Evolutionary conservation across 208 protist genomes (phyloP).

Genomic region (Crithidia brevicula): DNA sequence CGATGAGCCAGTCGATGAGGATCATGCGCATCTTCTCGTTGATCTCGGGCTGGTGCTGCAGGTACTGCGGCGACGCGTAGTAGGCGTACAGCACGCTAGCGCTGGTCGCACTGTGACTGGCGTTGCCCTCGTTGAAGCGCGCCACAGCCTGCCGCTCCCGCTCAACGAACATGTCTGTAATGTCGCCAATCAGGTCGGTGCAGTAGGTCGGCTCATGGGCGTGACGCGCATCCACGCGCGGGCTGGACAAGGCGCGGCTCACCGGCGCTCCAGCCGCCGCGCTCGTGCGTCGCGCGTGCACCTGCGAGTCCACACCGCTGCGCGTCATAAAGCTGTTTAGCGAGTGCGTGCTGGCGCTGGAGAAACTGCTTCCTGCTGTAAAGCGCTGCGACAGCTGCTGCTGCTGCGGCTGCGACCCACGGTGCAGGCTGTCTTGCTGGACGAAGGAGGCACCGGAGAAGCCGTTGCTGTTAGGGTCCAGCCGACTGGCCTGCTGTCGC

Average conservation of each 20-base stretch:
- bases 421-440: conserved; percentile 29
- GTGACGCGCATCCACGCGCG: conserved; percentile 51
- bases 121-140: conserved; percentile 59
- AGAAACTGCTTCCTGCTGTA: conserved; percentile 20
- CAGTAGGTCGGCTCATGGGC: conserved; percentile 72
- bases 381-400: conserved; percentile 37
- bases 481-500: conserved; percentile 45
- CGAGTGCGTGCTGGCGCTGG: conserved; percentile 21
- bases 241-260: conserved; percentile 33
- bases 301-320: conserved; percentile 23
- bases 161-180: conserved; percentile 79
- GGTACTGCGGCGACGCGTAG: conserved; percentile 78
- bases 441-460: conserved; percentile 17
- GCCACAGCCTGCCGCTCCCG: conserved; percentile 64
- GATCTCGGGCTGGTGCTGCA: conserved; percentile 93
- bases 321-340: conserved; percentile 24
- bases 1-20: conserved; percentile 98
- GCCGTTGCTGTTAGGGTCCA: conserved; percentile 32
- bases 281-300: conserved; percentile 24
- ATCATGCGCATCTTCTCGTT: conserved; percentile 98
- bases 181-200: conserved; percentile 82
- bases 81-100: conserved; percentile 51
- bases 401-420: conserved; percentile 23
- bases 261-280: background rate
- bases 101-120: conserved; percentile 39